Evolutionary conservation across 2,329 filamentous ascomycete genomes (phyloP), one percentile per base, ranked within the genome.

Genomic region (Rutstroemia sydowiana): DNA sequence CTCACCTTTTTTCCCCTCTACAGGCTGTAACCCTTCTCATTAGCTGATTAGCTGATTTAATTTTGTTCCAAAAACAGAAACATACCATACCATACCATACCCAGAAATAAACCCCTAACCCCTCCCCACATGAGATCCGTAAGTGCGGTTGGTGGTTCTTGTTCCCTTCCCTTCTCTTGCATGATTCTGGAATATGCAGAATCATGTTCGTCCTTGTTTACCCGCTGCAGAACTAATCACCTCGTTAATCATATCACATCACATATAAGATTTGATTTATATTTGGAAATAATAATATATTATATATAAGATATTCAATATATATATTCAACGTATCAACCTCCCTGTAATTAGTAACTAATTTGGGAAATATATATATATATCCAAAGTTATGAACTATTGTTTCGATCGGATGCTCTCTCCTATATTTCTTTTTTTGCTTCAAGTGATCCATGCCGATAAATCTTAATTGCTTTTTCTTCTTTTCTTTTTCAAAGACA

Each of bases 141-240:
- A 23, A 11, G 16, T 10, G 30, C 21, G 43, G 43, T 26, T 26
- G 4, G 23, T 26, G 23, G 23, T 26, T n/a, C n/a, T n/a, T n/a
- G n/a, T n/a, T n/a, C n/a, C n/a, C n/a, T n/a, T n/a, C 30, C 18
- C 34, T 51, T 51, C 48, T 51, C 20, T 42, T 51, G 48, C 48
- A 51, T 51, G 31, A 23, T 51, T 51, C 48, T n/a, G n/a, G n/a
- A n/a, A n/a, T n/a, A n/a, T n/a, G n/a, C 32, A 51, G 48, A 51
- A 51, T 40, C 34, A 45, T 18, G 34, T 46, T 31, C 45, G 16
- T 37, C 18, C 11, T 36, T 34, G n/a, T n/a, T 37, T 50, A 50
- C 18, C 40, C 48, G 41, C 48, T 45, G 48, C 48, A 45, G 26
- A 51, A 39, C 41, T 39, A 3, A 51, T 45, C 41, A 45, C 23